phyloP scores from a whole-genome alignment of 2,329 filamentous ascomycete species.

The Calonectria leucothoes region DNA sequence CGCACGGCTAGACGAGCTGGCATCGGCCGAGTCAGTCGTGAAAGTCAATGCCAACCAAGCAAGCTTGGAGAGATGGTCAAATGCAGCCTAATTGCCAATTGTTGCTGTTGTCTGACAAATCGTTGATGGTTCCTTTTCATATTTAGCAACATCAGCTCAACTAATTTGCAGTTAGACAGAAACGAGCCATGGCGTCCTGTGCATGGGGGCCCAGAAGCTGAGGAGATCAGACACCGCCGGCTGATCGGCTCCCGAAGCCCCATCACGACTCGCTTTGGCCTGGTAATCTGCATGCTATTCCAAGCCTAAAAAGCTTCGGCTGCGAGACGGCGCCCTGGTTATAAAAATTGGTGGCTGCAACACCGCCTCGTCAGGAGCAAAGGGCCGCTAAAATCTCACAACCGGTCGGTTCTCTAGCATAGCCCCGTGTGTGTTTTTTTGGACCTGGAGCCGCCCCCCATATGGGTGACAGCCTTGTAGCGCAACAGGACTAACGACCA shows the following conservation, averaged over 20 bases:
- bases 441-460: not conserved
- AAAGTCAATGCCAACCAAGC: not conserved
- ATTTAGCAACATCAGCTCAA: not conserved
- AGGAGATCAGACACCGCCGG: not conserved
- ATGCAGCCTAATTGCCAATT: not conserved
- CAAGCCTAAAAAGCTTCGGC: not conserved
- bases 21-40: not conserved
- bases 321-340: not conserved
- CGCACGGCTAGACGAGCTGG: not conserved
- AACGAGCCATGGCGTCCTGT: not conserved
- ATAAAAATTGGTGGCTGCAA: not conserved
- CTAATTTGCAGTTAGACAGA: not conserved
- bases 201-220: not conserved
- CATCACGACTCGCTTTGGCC: not conserved
- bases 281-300: not conserved
- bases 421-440: not conserved
- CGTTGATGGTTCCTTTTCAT: not conserved
- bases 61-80: not conserved
- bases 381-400: slow-evolving; percentile 19
- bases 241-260: not conserved
- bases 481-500: not conserved
- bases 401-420: not conserved
- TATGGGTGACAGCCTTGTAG: not conserved
- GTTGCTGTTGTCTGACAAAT: not conserved
- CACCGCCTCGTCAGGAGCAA: not conserved